Percentiles rank a stretch among this genome's conserved stretches.
Evolutionary conservation across 805 yeast genomes (phyloP).

Genomic region (Kazachstania martiniae): DNA sequence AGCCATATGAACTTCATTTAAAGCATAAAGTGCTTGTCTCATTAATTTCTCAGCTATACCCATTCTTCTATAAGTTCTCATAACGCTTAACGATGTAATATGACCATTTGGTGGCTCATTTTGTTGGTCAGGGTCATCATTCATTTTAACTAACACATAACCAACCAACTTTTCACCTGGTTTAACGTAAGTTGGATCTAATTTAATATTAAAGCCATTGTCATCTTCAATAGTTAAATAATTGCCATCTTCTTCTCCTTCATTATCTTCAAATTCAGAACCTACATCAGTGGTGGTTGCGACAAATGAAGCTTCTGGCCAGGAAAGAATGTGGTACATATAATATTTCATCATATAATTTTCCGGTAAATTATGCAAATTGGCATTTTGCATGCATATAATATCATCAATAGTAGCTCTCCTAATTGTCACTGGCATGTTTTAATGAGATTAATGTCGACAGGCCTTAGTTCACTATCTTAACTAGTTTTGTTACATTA

Average conservation of each 20-base stretch:
- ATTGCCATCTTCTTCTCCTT: constrained; percentile 18
- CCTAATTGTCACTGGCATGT: constrained; percentile 82
- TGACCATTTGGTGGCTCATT: constrained; percentile 83
- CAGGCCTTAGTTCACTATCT: too few relatives aligned
- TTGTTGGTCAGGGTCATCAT: constrained; percentile 75
- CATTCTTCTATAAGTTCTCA: constrained; percentile 91
- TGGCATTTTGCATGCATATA: constrained; percentile 94
- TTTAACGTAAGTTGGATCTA: constrained; percentile 52
- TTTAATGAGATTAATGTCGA: too few relatives aligned
- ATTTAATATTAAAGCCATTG: constrained; percentile 28
- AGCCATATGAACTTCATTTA: constrained; percentile 74
- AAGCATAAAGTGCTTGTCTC: constrained; percentile 71
- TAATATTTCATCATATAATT: constrained; percentile 88
- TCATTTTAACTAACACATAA: constrained; percentile 92
- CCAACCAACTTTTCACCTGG: constrained; percentile 84
- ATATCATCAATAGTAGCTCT: constrained; percentile 78
- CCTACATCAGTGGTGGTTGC: constrained; percentile 61
- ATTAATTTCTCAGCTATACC: constrained; percentile 88
- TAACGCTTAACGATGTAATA: constrained; percentile 85
- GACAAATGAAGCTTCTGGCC: constrained; percentile 97
- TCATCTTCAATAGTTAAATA: constrained; percentile 14
- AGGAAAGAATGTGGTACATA: constrained; percentile 83
- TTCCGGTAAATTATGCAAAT: constrained; percentile 85
- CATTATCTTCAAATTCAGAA: constrained; percentile 9
- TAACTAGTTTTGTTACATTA: too few relatives aligned